Base-by-base conservation (phyloP, 768 basidiomycete species). In the Suillus decipiens region DNA sequence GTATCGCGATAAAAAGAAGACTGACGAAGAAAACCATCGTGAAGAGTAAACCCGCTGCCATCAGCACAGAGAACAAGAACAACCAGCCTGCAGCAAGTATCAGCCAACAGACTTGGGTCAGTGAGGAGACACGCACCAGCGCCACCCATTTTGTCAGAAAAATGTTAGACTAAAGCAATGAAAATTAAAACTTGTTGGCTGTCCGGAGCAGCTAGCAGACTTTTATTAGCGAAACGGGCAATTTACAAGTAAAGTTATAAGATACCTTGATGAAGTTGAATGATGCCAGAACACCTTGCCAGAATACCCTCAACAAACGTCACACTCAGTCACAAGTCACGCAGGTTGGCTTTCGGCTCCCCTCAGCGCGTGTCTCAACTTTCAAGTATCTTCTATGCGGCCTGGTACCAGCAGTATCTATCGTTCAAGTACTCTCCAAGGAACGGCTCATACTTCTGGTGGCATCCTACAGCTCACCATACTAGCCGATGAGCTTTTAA, bases 21-120 rank as follows among this genome's bases (percentile, higher is more conserved):
- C 94, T 78, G 71, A 98, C 96, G 79, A 97, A 99, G 84, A 99
- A 99, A 75, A 99, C 97, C 91, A 95, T 95, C 69, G 95, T 97
- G 82, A 99, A 99, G 64, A 99, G 81, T 64, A 99, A 82, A 39
- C 89, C 95, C 22, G 96, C 96, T 69, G 95, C 91, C 87, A 94
- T 88, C 61, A 99, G 88, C 75, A 98, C 96, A 73, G 94, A 87
- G 75, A 98, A 95, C 70, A 99, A 86, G 81, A 97, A 99, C 67
- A 99, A 79, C 96, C 96, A 98, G 74, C 93, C 95, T 96, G 6
- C 34, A 48, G 48, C 19, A 34, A 48, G 39, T 24, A 24, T 57
- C 28, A 57, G 56, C 17, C 9, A 36, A 17, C 39, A 31, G 24
- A 31, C 47, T 48, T 3, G 2, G 11, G 12, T 50, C 56, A 34